Conservation (phyloP, 2,329 filamentous ascomycete species). For the Penicillium sp. region DNA sequence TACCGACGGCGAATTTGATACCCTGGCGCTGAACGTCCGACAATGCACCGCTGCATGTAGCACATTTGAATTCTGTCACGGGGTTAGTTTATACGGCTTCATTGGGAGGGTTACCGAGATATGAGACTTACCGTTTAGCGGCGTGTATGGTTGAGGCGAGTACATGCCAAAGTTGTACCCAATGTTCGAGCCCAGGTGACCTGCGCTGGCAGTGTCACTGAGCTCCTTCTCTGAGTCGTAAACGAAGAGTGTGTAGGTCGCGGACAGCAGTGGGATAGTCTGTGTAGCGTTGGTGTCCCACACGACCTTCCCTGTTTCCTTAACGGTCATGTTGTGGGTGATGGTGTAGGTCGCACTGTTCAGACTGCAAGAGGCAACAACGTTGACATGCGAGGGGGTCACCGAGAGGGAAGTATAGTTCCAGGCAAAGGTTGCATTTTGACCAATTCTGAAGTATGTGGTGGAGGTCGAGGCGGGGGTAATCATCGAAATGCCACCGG, state of each 20-base stretch:
- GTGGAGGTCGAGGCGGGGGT: conserved; percentile 57
- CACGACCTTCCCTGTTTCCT: conserved; percentile 55
- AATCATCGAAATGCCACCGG: conserved; percentile 66
- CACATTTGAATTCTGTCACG: conserved; percentile 56
- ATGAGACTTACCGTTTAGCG: conserved; percentile 52
- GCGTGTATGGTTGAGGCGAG: conserved; percentile 55
- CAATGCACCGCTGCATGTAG: conserved; percentile 60
- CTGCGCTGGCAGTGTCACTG: conserved; percentile 56
- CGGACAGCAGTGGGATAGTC: conserved; percentile 58
- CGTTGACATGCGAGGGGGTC: conserved; percentile 63
- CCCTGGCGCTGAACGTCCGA: conserved; percentile 59
- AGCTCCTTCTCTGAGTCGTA: conserved; percentile 61
- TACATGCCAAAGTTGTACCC: conserved; percentile 68
- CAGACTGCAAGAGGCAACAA: conserved; percentile 63
- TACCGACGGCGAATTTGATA: conserved; percentile 59
- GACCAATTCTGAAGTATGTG: conserved; percentile 67
- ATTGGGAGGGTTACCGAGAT: not conserved
- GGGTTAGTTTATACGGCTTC: conserved; percentile 16
- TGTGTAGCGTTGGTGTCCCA: conserved; percentile 65
- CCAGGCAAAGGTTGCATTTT: conserved; percentile 67
- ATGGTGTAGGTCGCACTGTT: conserved; percentile 67
- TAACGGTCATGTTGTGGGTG: conserved; percentile 60
- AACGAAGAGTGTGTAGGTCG: conserved; percentile 67
- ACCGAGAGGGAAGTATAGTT: conserved; percentile 69
- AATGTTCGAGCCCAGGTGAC: conserved; percentile 58